These are phyloP conservation scores for Geranomyces michiganensis DNA, from an alignment of 192 early-diverging fungal species.

Conservation along the genomic window DNA sequence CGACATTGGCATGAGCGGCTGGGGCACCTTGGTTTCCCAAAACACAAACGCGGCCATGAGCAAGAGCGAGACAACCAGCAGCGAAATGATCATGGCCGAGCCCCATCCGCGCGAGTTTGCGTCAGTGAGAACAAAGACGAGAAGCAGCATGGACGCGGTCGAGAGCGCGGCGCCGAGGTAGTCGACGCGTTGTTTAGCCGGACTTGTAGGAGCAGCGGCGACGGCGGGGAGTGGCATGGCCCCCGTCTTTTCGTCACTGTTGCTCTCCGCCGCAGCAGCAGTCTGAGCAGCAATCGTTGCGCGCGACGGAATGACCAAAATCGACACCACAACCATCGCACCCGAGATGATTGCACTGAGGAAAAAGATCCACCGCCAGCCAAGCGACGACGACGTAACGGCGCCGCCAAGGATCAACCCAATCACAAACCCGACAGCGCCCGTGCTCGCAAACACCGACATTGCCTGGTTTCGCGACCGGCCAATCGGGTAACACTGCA, in stretches of 20 bases:
- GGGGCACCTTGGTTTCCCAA: constrained; percentile 31
- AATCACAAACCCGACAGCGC: constrained; percentile 31
- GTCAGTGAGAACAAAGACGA: constrained; percentile 35
- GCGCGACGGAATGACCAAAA: constrained; percentile 20
- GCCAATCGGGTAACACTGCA: constrained; percentile 28
- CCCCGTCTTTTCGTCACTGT: neutral
- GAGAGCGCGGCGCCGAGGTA: constrained; percentile 35
- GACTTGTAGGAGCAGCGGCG: neutral
- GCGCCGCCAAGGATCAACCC: constrained; percentile 36
- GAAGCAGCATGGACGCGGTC: constrained; percentile 33
- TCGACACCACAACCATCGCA: constrained; percentile 5
- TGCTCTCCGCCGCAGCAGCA: neutral
- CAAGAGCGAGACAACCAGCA: constrained; percentile 30
- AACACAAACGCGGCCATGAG: constrained; percentile 39
- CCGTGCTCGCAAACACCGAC: constrained; percentile 31
- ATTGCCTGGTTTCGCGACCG: constrained; percentile 30
- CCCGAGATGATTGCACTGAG: constrained; percentile 26
- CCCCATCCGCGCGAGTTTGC: constrained; percentile 28
- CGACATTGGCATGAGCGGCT: constrained; percentile 41
- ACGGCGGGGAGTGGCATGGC: neutral
- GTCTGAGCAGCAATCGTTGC: neutral
- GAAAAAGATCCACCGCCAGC: constrained; percentile 38
- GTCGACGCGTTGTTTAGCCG: constrained; percentile 12
- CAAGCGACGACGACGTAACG: constrained; percentile 20
- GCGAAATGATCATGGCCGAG: constrained; percentile 23